These are phyloP conservation scores for Thalia dealbata DNA, from an alignment of 176 grass and related monocot species.

Conservation along the genomic window DNA sequence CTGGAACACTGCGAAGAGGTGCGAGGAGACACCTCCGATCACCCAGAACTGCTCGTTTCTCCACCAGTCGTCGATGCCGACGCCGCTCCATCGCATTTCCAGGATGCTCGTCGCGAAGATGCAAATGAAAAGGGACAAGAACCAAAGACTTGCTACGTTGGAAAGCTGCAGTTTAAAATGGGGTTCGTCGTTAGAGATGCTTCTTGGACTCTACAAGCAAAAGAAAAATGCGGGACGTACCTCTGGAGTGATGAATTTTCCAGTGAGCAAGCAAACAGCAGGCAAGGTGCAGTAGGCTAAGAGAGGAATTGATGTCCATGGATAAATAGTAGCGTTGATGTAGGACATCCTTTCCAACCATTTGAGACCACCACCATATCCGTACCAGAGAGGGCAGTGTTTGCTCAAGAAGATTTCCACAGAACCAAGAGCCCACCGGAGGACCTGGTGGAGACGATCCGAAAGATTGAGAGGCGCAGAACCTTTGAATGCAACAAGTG, in stretches of 20 bases:
- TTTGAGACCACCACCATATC: slow-evolving; percentile 51
- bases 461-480: slow-evolving; percentile 73
- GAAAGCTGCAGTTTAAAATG: slow-evolving; percentile 38
- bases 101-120: slow-evolving; percentile 52
- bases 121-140: slow-evolving; percentile 68
- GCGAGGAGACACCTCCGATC: slow-evolving; percentile 51
- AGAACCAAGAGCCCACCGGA: slow-evolving; percentile 65
- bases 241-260: slow-evolving; percentile 69
- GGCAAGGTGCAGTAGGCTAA: slow-evolving; percentile 65
- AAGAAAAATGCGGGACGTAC: slow-evolving; percentile 4
- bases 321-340: slow-evolving; percentile 60
- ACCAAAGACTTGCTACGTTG: slow-evolving; percentile 60
- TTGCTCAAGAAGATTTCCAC: slow-evolving; percentile 74
- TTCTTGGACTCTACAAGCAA: too few species aligned
- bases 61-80: slow-evolving; percentile 64
- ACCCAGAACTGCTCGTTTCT: slow-evolving; percentile 77
- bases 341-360: slow-evolving; percentile 62
- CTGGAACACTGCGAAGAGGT: slow-evolving; percentile 63
- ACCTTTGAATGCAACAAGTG: slow-evolving; percentile 56
- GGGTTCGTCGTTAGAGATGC: neutral
- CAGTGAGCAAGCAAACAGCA: slow-evolving; percentile 55
- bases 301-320: slow-evolving; percentile 62
- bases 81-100: slow-evolving; percentile 71
- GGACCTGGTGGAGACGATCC: slow-evolving; percentile 65
- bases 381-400: slow-evolving; percentile 70